Evolutionary conservation across 2,329 filamentous ascomycete genomes (phyloP), one percentile per base, ranked within the genome.

Genomic region (Stachybotrys echinatus): DNA sequence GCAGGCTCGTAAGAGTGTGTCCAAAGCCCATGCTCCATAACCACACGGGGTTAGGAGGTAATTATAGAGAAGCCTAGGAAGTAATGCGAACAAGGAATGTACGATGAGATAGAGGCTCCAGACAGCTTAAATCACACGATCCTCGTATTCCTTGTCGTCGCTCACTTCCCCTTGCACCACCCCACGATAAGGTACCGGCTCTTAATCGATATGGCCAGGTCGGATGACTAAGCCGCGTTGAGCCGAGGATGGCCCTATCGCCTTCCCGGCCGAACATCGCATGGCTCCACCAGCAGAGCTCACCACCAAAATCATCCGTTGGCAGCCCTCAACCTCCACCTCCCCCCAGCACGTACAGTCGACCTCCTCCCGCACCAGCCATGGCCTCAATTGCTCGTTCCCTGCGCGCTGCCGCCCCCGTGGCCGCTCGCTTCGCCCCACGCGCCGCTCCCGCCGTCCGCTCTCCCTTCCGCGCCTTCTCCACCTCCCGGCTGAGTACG

Each of bases 341-440:
- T 48, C 48, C 42, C 50, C 47, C 39, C 47, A 18, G 45, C 27
- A 23, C 55, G 45, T 21, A 47, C 40, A 46, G 40, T 20, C 57
- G 44, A 23, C 51, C 52, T 14, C 27, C 14, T 14, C 14, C 27
- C 27, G 14, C 27, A 23, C 52, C 63, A 69, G 18, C 63, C 68
- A 83, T 83, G 80, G 79, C 81, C 58, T 84, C 81, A 71, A 78
- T 85, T 70, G 75, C 76, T 63, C 75, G 79, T 60, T 76, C 74
- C 64, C 65, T 81, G 55, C 71, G 75, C 67, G 70, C 71, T 55
- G 72, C 73, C 54, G 72, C 77, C 55, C 74, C 77, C 54, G 68
- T 72, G 55, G 66, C 67, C 46, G 61, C 76, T 52, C 64, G 62
- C 52, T 44, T 65, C 21, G 56, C 59, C 61, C 74, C 60, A 62